Evolutionary conservation across 257 asterid genomes (phyloP).

Genomic region (Fraxinus americana): DNA sequence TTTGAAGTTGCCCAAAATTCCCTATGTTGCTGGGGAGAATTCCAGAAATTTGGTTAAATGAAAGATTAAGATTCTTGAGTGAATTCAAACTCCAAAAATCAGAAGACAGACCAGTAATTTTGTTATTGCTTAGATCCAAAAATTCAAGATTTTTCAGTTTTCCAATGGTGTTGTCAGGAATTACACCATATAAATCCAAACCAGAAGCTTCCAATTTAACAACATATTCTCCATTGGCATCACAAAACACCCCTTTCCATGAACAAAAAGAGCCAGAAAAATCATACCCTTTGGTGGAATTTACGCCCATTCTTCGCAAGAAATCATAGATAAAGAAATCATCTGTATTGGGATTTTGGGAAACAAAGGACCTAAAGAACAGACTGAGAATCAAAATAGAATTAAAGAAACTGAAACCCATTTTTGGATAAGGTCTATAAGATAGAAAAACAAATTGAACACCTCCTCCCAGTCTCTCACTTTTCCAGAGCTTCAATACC

Average conservation of each 20-base stretch:
- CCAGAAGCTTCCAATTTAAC: constrained; percentile 58
- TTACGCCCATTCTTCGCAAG: constrained; percentile 66
- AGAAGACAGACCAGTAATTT: constrained; percentile 66
- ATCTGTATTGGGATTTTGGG: constrained; percentile 72
- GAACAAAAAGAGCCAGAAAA: constrained; percentile 72
- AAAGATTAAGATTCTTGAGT: constrained; percentile 64
- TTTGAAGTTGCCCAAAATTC: constrained; percentile 72
- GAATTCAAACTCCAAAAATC: constrained; percentile 94
- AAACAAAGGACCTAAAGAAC: constrained; percentile 47
- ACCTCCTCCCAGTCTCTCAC: constrained; percentile 17
- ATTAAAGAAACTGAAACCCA: constrained; percentile 58
- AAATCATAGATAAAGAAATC: constrained; percentile 66
- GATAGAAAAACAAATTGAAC: constrained; percentile 19
- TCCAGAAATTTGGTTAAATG: constrained; percentile 62
- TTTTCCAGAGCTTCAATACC: constrained; percentile 23
- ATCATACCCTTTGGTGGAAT: constrained; percentile 33
- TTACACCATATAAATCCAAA: constrained; percentile 68
- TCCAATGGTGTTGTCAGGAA: constrained; percentile 86
- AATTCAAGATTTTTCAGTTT: constrained; percentile 61
- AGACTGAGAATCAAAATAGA: constrained; percentile 49
- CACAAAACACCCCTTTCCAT: constrained; percentile 80
- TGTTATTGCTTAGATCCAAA: constrained; percentile 88
- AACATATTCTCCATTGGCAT: constrained; percentile 49
- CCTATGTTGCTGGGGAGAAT: constrained; percentile 71
- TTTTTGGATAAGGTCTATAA: constrained; percentile 28